Conservation (phyloP, 352 stramenopile genomes). For the Pythium rhizo-oryzae region DNA sequence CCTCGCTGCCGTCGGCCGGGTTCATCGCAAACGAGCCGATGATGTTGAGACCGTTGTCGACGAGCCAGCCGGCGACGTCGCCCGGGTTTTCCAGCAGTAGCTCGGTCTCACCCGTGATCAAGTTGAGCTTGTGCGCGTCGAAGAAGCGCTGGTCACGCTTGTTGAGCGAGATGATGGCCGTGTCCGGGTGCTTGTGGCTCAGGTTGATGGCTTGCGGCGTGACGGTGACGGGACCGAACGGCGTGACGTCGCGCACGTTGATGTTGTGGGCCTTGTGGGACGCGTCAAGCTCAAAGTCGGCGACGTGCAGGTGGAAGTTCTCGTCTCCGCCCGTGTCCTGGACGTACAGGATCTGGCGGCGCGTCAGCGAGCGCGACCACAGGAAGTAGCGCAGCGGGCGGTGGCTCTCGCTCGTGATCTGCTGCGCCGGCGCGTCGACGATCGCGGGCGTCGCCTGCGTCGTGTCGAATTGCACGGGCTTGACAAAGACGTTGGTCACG, state of each 20-base stretch:
- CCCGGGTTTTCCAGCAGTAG: slow-evolving; percentile 39
- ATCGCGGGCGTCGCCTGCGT: slow-evolving; percentile 8
- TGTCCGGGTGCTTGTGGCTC: slow-evolving; percentile 34
- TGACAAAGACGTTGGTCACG: slow-evolving; percentile 53
- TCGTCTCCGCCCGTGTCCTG: slow-evolving; percentile 50
- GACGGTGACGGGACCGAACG: slow-evolving; percentile 39
- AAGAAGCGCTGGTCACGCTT: slow-evolving; percentile 39
- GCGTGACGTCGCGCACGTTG: slow-evolving; percentile 42
- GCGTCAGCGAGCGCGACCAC: slow-evolving; percentile 37
- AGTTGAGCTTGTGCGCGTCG: slow-evolving; percentile 37
- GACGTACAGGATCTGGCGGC: slow-evolving; percentile 41
- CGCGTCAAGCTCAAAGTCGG: slow-evolving; percentile 40
- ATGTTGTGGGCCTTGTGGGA: slow-evolving; percentile 25
- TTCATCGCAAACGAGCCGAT: slow-evolving; percentile 22
- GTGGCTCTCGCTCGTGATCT: slow-evolving; percentile 44
- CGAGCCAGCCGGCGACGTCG: slow-evolving; percentile 31
- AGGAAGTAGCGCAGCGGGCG: slow-evolving; percentile 44
- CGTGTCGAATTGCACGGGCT: slow-evolving; percentile 34
- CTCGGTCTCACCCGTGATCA: slow-evolving; percentile 32
- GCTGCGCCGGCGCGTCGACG: slow-evolving; percentile 31
- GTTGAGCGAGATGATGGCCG: slow-evolving; percentile 43
- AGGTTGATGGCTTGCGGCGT: slow-evolving; percentile 28
- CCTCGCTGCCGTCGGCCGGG: slow-evolving; percentile 29
- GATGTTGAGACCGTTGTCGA: slow-evolving; percentile 39
- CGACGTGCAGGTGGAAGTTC: slow-evolving; percentile 49